A percentile compares a stretch with the other conserved stretches of the same genome.
phyloP scores from a whole-genome alignment of 495 filamentous ascomycete species.

The Talaromyces stipitatus region DNA sequence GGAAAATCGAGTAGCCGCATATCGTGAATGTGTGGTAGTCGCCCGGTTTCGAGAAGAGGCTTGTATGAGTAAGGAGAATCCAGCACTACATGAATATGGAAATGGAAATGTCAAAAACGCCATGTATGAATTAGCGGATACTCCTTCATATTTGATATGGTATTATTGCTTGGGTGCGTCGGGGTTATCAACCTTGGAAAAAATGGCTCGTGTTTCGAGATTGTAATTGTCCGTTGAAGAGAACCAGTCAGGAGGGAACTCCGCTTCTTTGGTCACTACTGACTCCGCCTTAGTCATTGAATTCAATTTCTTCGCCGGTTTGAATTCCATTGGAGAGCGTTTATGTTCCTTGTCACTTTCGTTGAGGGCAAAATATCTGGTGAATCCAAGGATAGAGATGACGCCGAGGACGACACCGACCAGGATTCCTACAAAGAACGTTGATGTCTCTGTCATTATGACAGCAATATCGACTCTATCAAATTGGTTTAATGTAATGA shows the following conservation, averaged over 20 bases:
- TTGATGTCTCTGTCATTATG: background rate
- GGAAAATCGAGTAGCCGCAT: slow-evolving; percentile 41
- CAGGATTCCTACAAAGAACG: background rate
- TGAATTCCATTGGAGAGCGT: background rate
- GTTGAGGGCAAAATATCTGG: background rate
- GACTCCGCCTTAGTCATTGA: background rate
- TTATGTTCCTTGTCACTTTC: background rate
- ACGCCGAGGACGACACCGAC: background rate
- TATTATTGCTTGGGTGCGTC: background rate
- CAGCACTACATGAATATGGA: slow-evolving; percentile 24
- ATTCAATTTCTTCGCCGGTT: background rate
- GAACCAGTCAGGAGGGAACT: slow-evolving; percentile 41
- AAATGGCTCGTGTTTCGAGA: slow-evolving; percentile 45
- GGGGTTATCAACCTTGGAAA: slow-evolving; percentile 30
- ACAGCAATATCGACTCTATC: no score
- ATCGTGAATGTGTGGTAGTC: slow-evolving; percentile 43
- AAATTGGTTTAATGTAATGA: no score
- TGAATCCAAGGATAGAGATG: background rate
- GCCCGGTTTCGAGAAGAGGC: slow-evolving; percentile 38
- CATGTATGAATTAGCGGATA: background rate
- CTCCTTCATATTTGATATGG: background rate
- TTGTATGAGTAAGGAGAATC: slow-evolving; percentile 39
- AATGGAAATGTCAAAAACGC: background rate
- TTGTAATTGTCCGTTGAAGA: slow-evolving; percentile 35
- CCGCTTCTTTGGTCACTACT: slow-evolving; percentile 26